Base-by-base conservation (phyloP, 306 rosid species). In the Bauhinia variegata region DNA sequence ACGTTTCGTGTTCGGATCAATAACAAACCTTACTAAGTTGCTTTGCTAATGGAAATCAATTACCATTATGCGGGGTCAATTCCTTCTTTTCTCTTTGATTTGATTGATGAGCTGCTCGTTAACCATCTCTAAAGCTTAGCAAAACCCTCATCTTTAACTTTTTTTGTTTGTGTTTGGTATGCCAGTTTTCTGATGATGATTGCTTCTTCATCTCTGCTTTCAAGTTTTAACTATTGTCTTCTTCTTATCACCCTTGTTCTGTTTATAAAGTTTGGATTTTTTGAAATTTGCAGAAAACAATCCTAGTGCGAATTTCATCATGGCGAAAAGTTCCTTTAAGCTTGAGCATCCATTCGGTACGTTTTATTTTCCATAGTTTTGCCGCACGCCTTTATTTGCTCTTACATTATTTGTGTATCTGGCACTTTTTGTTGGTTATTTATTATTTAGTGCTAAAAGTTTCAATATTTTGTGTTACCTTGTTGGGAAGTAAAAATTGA, bases 261-360 rank as follows among this genome's bases (percentile, higher is more conserved):
- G 59, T 49, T n/a, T n/a, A n/a, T n/a, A n/a, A n/a, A n/a, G n/a
- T n/a, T n/a, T n/a, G n/a, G n/a, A n/a, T n/a, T n/a, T n/a, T n/a
- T 76, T 83, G 61, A 69, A 77, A 46, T 85, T 80, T 67, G 73
- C 87, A 85, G 91, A 52, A 52, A 51, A 52, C 51, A 16, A 14
- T 73, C 51, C 42, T 31, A 8, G 57, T 65, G 34, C 54, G 59
- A 52, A 67, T 68, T 78, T 73, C 73, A 68, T 76, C 86, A 92
- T 92, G 98, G 84, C 87, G 12, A 87, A 81, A 71, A 68, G 76
- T 66, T 82, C 95, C 44, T 92, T 89, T 84, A 92, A 89, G 91
- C 79, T 78, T 50, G 87, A 89, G 46, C 95, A 80, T 72, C 86
- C 91, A n/a, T 59, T 79, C 67, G 98, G 98, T 92, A 75, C 8